Evolutionary conservation across 768 basidiomycete genomes (phyloP).

Genomic region (Auricularia auricula-judae): DNA sequence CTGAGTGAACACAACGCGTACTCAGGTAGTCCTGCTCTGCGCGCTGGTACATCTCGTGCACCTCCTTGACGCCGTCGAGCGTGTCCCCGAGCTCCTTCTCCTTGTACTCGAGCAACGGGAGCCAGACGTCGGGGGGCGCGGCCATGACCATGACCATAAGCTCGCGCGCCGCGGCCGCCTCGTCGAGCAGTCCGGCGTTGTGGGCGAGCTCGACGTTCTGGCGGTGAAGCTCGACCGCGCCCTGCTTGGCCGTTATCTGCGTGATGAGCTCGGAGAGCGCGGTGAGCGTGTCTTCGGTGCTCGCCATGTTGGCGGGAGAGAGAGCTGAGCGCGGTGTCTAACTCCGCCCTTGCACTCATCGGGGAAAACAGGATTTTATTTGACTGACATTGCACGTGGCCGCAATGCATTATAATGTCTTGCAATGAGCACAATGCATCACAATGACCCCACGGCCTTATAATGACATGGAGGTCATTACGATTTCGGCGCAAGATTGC

Average conservation of each 20-base stretch:
- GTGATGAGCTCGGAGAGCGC: constrained; percentile 31
- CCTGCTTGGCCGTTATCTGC: constrained; percentile 27
- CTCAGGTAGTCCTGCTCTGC: constrained; percentile 75
- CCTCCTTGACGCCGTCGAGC: constrained; percentile 36
- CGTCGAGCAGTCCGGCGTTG: constrained; percentile 44
- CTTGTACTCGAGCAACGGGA: constrained; percentile 53
- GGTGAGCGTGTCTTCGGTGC: constrained; percentile 25
- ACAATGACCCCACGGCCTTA: too few species aligned
- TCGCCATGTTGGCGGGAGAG: neutral
- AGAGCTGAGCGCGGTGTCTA: too few species aligned
- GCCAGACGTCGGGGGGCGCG: constrained; percentile 62
- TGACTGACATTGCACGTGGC: too few species aligned
- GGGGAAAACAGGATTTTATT: too few species aligned
- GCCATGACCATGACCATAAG: constrained; percentile 55
- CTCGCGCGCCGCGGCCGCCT: constrained; percentile 50
- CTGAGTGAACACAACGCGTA: constrained; percentile 28
- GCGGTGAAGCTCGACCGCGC: constrained; percentile 51
- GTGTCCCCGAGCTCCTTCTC: constrained; percentile 27
- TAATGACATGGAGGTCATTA: too few species aligned
- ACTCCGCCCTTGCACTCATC: too few species aligned
- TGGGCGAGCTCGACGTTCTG: constrained; percentile 56
- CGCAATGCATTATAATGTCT: too few species aligned
- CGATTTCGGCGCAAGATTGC: too few species aligned
- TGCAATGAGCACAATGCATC: too few species aligned
- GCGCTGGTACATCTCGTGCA: constrained; percentile 49